phyloP scores from a whole-genome alignment of 2,329 filamentous ascomycete species.

The Fusarium lateritium region DNA sequence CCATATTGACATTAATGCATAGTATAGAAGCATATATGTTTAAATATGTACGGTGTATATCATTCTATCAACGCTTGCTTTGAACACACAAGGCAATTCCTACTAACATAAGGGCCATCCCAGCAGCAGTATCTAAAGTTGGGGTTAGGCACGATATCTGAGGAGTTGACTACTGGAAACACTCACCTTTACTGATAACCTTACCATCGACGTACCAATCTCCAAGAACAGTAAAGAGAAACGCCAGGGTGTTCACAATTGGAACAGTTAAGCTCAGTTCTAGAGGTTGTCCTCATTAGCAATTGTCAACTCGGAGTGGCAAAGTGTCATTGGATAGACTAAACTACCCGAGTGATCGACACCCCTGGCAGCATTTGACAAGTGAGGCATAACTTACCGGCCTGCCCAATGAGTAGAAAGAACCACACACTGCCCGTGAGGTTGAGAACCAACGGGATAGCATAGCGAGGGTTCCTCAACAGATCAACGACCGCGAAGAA shows the following conservation, averaged over 20 bases:
- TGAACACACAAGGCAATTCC: conserved; percentile 90
- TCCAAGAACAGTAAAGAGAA: conserved; percentile 94
- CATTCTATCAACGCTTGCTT: conserved; percentile 63
- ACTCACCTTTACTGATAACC: conserved; percentile 84
- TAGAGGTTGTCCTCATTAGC: conserved; percentile 55
- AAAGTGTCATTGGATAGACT: conserved; percentile 29
- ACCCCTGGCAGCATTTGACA: conserved; percentile 21
- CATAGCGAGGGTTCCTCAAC: conserved; percentile 85
- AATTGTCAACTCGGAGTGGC: conserved; percentile 20
- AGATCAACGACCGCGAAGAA: conserved; percentile 85
- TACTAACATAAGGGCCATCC: conserved; percentile 82
- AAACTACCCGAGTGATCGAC: conserved; percentile 31
- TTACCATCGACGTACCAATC: conserved; percentile 97
- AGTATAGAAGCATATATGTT: conserved; percentile 10
- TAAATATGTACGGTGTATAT: conserved; percentile 14
- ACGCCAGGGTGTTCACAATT: conserved; percentile 93
- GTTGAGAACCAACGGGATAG: conserved; percentile 87
- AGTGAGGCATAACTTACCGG: conserved; percentile 71
- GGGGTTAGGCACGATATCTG: background rate
- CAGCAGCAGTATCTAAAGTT: conserved; percentile 80
- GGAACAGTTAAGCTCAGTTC: conserved; percentile 94
- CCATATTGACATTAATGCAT: conserved; percentile 7
- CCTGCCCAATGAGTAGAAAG: conserved; percentile 92
- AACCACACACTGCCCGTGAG: conserved; percentile 97
- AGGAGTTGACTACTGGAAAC: background rate